phyloP scores from a whole-genome alignment of 306 rosid species.

The Vicia sativa region DNA sequence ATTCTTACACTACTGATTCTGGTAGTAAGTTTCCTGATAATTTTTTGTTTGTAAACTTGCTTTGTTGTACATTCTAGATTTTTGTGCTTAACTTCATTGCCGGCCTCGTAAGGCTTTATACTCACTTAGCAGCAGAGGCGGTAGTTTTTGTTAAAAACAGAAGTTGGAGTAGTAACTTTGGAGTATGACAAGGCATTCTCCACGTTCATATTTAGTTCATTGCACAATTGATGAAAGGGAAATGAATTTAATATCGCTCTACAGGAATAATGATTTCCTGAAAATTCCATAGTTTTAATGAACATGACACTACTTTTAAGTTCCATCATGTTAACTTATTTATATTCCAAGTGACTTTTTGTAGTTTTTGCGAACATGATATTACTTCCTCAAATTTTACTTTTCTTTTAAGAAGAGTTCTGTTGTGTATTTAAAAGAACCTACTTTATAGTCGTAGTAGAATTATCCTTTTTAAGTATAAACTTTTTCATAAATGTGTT shows the following conservation, averaged over 20 bases:
- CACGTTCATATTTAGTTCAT: slow-evolving; percentile 28
- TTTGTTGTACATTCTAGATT: slow-evolving; percentile 8
- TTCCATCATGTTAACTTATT: neutral
- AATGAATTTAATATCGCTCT: neutral
- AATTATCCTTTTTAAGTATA: slow-evolving; percentile 19
- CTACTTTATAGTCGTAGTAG: slow-evolving; percentile 20
- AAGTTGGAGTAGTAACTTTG: slow-evolving; percentile 12
- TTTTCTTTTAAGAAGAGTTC: slow-evolving; percentile 23
- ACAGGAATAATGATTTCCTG: neutral
- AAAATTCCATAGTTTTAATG: slow-evolving; percentile 2
- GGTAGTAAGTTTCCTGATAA: neutral
- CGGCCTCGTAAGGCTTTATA: neutral
- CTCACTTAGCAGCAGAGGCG: slow-evolving; percentile 2
- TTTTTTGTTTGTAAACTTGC: neutral
- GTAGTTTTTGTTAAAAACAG: slow-evolving; percentile 1
- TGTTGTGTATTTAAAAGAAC: slow-evolving; percentile 10
- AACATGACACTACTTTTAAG: neutral
- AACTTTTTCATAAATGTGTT: slow-evolving; percentile 21
- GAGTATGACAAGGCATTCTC: slow-evolving; percentile 22
- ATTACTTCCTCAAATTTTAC: slow-evolving; percentile 23
- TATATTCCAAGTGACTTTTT: slow-evolving; percentile 14
- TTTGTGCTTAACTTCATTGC: neutral
- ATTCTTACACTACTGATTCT: neutral
- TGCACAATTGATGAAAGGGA: slow-evolving; percentile 17
- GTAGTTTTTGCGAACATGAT: slow-evolving; percentile 5